phyloP scores from a whole-genome alignment of 2,329 filamentous ascomycete species.

The Aspergillus sp. region DNA sequence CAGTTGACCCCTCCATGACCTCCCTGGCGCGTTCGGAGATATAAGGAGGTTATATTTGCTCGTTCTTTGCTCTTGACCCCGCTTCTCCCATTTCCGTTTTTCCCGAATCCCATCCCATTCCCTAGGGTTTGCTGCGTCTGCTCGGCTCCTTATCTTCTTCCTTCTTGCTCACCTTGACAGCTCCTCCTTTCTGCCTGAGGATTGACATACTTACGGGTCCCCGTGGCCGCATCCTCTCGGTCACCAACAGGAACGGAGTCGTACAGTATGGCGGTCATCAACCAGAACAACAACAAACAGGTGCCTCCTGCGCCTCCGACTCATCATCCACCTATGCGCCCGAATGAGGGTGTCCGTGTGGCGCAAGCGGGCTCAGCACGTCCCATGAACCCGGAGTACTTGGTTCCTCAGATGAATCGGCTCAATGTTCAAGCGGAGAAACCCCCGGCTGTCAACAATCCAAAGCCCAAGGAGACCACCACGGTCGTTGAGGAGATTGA shows the following conservation, averaged over 20 bases:
- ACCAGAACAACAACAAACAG: slow-evolving; percentile 18
- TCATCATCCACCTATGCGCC: slow-evolving; percentile 18
- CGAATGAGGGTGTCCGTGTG: slow-evolving; percentile 16
- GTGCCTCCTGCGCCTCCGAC: slow-evolving; percentile 20
- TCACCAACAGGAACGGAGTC: not conserved
- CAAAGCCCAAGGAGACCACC: slow-evolving; percentile 7
- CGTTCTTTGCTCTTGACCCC: slow-evolving; percentile 1
- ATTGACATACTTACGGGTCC: not conserved
- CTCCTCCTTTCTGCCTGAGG: not conserved
- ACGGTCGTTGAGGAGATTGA: slow-evolving; percentile 10
- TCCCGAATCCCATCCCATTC: not conserved
- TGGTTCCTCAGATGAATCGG: slow-evolving; percentile 21
- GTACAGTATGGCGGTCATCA: slow-evolving; percentile 21
- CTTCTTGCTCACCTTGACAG: not conserved
- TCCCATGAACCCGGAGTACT: slow-evolving; percentile 13
- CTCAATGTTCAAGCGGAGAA: slow-evolving; percentile 19
- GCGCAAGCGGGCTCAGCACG: slow-evolving; percentile 12
- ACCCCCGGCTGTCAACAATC: slow-evolving; percentile 1
- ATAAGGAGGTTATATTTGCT: slow-evolving; percentile 6
- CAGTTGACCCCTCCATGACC: slow-evolving; percentile 6
- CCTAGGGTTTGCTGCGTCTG: not conserved
- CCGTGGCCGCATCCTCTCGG: not conserved
- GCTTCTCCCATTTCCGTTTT: not conserved
- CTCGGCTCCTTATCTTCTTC: not conserved
- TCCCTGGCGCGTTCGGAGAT: slow-evolving; percentile 1